Base-by-base conservation (phyloP, 495 filamentous ascomycete species). In the Darksidea phi region DNA sequence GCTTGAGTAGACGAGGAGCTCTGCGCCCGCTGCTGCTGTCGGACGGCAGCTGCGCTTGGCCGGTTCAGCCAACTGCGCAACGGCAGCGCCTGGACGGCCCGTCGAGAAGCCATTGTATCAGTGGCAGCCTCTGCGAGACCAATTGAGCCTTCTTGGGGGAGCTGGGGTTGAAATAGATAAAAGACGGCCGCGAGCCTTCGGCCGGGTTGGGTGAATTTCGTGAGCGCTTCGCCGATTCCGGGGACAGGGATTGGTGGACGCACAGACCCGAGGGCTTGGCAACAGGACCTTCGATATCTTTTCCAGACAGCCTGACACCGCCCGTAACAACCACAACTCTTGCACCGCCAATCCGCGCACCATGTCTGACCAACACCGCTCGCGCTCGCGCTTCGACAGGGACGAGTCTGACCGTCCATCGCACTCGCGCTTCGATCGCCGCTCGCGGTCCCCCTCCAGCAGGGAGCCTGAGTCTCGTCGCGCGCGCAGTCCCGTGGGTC, bases 341-440 rank as follows among this genome's bases (percentile, higher is more conserved):
- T 2, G 8, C 32, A 24, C 20, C 72, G 28, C 77, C 77, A 47
- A 43, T 34, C 26, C 47, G 6, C 34, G 73, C 48, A 74, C 70
- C 42, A 95, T 95, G 90, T 84, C 86, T 58, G 91, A 95, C 67
- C 82, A 90, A 43, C 81, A 84, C 70, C 87, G 88, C 54, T 95
- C 94, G 79, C 87, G 91, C 48, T 96, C 91, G 48, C 90, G 91
- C 67, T 96, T 96, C 72, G 91, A 96, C 71, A 87, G 93, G 71
- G 91, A 82, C 41, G 90, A 90, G 67, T 85, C 89, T 20, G 48
- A 95, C 72, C 85, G 89, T 59, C 86, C 91, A 56, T 96, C 91
- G 43, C 86, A 90, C 45, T 96, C 91, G 2, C 41, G 41, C 41
- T 43, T 43, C 70, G 90, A 95, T 72, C 85, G 89, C 59, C 86